Evolutionary conservation across 352 stramenopile species (phyloP).

Genomic region (Globisporangium yorkense): DNA sequence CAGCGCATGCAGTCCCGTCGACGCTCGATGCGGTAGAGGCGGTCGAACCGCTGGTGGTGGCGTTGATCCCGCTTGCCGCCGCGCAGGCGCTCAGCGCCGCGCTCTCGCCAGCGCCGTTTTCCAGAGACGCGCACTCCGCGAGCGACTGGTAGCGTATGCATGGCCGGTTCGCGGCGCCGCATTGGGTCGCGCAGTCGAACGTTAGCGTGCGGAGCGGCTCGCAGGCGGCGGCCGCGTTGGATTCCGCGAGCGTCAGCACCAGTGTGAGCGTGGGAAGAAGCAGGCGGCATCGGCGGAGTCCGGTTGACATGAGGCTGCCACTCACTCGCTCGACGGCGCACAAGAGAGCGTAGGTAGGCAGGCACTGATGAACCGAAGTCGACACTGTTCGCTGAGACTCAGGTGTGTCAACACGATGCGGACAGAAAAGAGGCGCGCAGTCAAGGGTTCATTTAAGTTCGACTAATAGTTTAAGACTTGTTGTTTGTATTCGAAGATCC

Average conservation of each 20-base stretch:
- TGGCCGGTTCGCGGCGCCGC: background rate
- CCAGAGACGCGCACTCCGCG: background rate
- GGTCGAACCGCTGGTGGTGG: background rate
- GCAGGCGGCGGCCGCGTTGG: background rate
- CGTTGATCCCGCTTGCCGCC: background rate
- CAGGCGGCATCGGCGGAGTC: no score
- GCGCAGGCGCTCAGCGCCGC: constrained; percentile 7
- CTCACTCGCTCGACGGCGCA: no score
- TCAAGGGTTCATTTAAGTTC: no score
- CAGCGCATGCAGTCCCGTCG: constrained; percentile 1
- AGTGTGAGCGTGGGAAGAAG: background rate
- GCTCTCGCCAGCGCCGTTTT: constrained; percentile 4
- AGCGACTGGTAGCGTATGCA: constrained; percentile 12
- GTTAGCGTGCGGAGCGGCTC: constrained; percentile 11
- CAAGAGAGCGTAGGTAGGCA: no score
- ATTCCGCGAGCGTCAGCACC: background rate
- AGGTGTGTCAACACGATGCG: no score
- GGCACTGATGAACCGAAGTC: no score
- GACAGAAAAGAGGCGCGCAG: no score
- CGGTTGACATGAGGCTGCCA: no score
- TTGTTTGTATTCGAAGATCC: no score
- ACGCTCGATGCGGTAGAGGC: no score
- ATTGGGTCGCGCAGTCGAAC: constrained; percentile 8
- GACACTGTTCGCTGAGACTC: no score
- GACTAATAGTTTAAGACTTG: no score